Base-by-base conservation (phyloP, 495 filamentous ascomycete genomes). In the Aspergillus nidulans region DNA sequence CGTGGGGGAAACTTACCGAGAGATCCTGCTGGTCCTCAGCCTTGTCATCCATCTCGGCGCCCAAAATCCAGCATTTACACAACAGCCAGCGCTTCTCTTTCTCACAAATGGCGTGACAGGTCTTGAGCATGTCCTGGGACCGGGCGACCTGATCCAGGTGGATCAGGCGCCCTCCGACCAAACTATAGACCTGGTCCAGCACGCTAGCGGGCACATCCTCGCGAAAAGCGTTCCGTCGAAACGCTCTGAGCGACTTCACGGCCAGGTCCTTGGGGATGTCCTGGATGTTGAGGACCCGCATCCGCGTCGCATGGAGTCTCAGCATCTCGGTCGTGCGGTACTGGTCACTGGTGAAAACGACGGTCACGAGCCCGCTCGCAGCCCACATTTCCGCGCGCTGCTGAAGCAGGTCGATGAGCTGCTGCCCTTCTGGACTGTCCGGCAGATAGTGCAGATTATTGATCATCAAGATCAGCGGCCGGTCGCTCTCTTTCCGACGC, bases 11-110 rank as follows among this genome's bases (percentile, higher is more conserved):
- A 77, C 84, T 66, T 70, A 90, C 86, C 28, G 92, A 88, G 71
- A 88, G 92, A 67, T 98, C 97, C 61, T 97, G 94, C 71, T 97
- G 88, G 64, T 97, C 90, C 94, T 97, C 97, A 34, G 97, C 94
- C 70, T 98, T 95, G 71, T 97, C 94, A 58, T 98, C 94, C 92
- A 97, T 97, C 57, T 90, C 88, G 38, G 67, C 75, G 12, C 94
- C 94, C 7, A 98, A 81, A 54, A 97, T 95, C 82, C 92, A 91
- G 68, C 91, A 96, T 55, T 95, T 85, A 70, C 95, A 97, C 42
- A 97, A 67, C 64, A 97, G 87, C 94, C 94, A 98, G 2, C 84
- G 89, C 70, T 90, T 94, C 69, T 98, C 94, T 21, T 79, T 82
- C 30, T 85, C 71, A 55, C 85, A 88, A 55, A 98, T 97, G n/a